Evolutionary conservation across 2,329 filamentous ascomycete genomes (phyloP).

Genomic region (Incumbomyces delicatus): DNA sequence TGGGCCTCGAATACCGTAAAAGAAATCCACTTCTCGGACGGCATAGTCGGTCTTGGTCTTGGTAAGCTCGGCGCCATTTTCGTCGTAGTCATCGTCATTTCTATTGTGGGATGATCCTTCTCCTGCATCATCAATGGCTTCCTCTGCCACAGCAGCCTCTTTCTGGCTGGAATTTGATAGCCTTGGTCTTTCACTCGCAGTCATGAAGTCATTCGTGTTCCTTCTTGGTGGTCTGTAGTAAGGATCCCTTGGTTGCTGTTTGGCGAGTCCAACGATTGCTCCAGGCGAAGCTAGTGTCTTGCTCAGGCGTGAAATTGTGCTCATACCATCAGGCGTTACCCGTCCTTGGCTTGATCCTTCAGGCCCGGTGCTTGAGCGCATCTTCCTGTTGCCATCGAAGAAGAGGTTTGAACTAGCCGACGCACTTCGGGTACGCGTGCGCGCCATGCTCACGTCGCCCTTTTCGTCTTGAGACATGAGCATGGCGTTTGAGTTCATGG

Average conservation of each 20-base stretch:
- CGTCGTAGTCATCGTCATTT: constrained; percentile 27
- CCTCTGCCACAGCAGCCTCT: constrained; percentile 36
- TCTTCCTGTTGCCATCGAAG: constrained; percentile 40
- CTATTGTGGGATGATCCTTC: constrained; percentile 23
- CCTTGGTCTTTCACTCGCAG: constrained; percentile 20
- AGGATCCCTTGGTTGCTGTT: constrained; percentile 51
- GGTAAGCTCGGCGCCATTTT: constrained; percentile 35
- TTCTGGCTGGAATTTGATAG: constrained; percentile 5
- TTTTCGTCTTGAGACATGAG: constrained; percentile 51
- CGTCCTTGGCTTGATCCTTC: constrained; percentile 31
- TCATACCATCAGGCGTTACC: constrained; percentile 60
- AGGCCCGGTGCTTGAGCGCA: constrained; percentile 46
- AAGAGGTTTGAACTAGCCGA: constrained; percentile 55
- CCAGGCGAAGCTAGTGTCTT: constrained; percentile 32
- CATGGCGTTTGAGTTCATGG: constrained; percentile 76
- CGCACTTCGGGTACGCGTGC: constrained; percentile 47
- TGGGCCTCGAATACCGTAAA: constrained; percentile 84
- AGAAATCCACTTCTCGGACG: constrained; percentile 91
- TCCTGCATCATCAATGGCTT: constrained; percentile 39
- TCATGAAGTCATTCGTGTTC: constrained; percentile 47
- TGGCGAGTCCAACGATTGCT: constrained; percentile 33
- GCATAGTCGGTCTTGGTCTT: constrained; percentile 60
- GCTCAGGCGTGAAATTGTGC: constrained; percentile 58
- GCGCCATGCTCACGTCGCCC: constrained; percentile 45
- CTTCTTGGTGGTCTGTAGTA: constrained; percentile 80